These are phyloP conservation scores for Phaeosphaeriaceae sp. DNA, from an alignment of 2,329 filamentous ascomycete genomes.

Conservation along the genomic window DNA sequence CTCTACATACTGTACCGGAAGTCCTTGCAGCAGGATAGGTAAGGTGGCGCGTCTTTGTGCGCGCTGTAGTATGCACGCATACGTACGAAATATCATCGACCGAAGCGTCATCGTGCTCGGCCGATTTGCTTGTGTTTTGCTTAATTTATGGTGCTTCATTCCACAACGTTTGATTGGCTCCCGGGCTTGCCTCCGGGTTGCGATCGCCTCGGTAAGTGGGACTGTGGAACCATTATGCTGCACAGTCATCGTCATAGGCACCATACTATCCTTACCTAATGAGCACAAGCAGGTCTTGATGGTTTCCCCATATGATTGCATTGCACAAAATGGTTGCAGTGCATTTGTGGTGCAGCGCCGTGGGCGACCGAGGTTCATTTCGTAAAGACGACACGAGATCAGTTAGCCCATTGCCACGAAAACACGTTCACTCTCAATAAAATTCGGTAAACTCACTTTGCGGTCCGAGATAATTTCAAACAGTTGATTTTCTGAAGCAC, in stretches of 20 bases:
- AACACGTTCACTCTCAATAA: neutral
- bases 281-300: neutral
- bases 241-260: neutral
- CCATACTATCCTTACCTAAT: neutral
- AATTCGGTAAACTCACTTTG: neutral
- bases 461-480: neutral
- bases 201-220: slow-evolving; percentile 15
- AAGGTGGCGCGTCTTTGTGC: neutral
- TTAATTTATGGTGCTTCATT: neutral
- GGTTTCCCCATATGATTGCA: neutral
- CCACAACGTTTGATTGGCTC: neutral
- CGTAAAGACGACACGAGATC: neutral
- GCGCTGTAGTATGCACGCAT: neutral
- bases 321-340: neutral
- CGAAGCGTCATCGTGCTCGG: slow-evolving; percentile 1
- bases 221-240: neutral
- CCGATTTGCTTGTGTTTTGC: neutral
- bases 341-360: neutral
- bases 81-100: neutral
- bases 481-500: neutral
- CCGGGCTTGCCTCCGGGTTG: neutral
- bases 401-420: neutral
- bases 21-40: neutral
- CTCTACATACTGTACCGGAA: neutral
- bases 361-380: neutral